Conservation (phyloP, 2,329 filamentous ascomycete species). For the Apiospora sp. region DNA sequence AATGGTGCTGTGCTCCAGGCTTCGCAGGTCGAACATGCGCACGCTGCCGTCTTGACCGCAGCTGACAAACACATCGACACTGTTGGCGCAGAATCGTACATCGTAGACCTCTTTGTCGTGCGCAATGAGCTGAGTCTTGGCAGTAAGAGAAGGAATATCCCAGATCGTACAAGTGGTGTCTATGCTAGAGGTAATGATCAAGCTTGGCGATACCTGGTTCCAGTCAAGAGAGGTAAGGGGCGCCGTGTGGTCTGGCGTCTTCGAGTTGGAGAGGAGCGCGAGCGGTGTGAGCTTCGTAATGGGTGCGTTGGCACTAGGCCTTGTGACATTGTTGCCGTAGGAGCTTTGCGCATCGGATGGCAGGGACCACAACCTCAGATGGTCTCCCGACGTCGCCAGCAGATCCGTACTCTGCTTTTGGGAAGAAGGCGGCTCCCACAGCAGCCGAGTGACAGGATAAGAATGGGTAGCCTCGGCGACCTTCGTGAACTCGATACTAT, state of each 20-base stretch:
- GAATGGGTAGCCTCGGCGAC: conserved; percentile 97
- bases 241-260: conserved; percentile 97
- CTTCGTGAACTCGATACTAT: conserved; percentile 88
- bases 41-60: conserved; percentile 98
- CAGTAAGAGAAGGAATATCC: conserved; percentile 97
- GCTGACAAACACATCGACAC: conserved; percentile 97
- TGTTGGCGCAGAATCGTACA: conserved; percentile 96
- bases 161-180: conserved; percentile 99
- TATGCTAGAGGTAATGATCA: conserved; percentile 98
- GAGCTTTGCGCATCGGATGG: conserved; percentile 69
- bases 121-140: conserved; percentile 97
- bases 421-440: conserved; percentile 95
- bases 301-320: conserved; percentile 64
- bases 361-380: conserved; percentile 91
- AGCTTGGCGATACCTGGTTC: conserved; percentile 95
- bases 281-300: conserved; percentile 87
- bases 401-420: conserved; percentile 96
- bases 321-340: conserved; percentile 74
- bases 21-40: conserved; percentile 97
- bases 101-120: conserved; percentile 99
- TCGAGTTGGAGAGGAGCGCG: conserved; percentile 94
- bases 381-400: conserved; percentile 92
- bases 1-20: conserved; percentile 96
- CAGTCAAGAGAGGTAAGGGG: conserved; percentile 96
- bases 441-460: conserved; percentile 91